phyloP scores from a whole-genome alignment of 371 early-diverging fungal species.

The Nematocida sp. region DNA sequence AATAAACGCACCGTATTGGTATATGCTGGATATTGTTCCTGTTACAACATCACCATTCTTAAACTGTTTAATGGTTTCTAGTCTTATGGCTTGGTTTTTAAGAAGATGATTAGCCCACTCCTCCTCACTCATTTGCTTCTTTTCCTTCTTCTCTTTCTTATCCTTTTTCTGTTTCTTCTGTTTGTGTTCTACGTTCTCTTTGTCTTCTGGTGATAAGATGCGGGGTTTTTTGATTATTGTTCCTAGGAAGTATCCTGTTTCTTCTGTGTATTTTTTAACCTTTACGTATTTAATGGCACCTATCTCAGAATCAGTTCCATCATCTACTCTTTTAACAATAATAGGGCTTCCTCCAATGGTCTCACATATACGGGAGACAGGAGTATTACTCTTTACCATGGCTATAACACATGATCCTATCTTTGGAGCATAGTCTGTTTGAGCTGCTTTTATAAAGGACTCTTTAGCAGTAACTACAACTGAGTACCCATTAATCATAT shows the following conservation, averaged over 20 bases:
- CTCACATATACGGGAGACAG: neutral
- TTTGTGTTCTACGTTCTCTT: neutral
- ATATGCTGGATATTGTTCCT: conserved; percentile 6
- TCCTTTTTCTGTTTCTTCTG: neutral
- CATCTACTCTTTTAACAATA: neutral
- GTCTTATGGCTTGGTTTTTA: neutral
- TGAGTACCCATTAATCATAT: conserved; percentile 30
- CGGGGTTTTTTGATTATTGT: neutral
- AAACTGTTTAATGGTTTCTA: neutral
- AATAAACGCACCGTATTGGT: conserved; percentile 45
- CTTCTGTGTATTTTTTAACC: neutral
- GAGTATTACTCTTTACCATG: conserved; percentile 5
- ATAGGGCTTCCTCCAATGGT: conserved; percentile 3
- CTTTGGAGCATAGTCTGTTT: conserved; percentile 3
- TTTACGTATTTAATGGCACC: neutral
- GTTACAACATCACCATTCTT: conserved; percentile 46
- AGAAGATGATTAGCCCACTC: neutral
- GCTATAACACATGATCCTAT: neutral
- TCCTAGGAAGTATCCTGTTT: conserved; percentile 2
- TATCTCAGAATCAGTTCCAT: neutral
- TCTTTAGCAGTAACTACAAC: conserved; percentile 39
- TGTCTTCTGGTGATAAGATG: no score
- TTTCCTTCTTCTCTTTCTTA: neutral
- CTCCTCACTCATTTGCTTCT: neutral
- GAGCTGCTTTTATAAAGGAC: conserved; percentile 2